These are phyloP conservation scores for Butyriboletus loyo DNA, from an alignment of 768 basidiomycete species.

Conservation along the genomic window DNA sequence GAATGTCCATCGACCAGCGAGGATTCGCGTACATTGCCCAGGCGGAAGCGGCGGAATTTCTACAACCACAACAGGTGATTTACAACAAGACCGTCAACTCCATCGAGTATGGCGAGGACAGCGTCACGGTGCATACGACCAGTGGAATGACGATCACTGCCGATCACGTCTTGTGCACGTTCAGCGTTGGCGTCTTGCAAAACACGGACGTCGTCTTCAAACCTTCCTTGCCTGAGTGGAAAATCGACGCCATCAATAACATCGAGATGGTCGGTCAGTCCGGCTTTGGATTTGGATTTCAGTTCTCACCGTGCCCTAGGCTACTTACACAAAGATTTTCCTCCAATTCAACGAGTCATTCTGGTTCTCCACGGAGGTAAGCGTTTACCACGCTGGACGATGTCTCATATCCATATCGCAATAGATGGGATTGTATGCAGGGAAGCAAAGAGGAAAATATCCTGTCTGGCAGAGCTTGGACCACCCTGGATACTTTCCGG, in stretches of 20 bases:
- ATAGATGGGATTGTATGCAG: slow-evolving; percentile 52
- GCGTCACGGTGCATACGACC: slow-evolving; percentile 46
- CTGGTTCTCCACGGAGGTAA: slow-evolving; percentile 49
- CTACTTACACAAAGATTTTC: slow-evolving; percentile 68
- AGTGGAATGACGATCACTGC: slow-evolving; percentile 44
- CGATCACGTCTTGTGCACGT: slow-evolving; percentile 63
- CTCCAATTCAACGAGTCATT: slow-evolving; percentile 59
- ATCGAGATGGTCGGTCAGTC: slow-evolving; percentile 51
- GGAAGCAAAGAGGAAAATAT: slow-evolving; percentile 54
- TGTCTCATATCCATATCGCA: neutral
- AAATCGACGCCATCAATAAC: slow-evolving; percentile 60
- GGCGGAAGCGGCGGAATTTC: slow-evolving; percentile 54
- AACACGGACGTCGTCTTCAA: slow-evolving; percentile 55
- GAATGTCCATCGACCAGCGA: slow-evolving; percentile 55
- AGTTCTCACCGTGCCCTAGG: slow-evolving; percentile 25
- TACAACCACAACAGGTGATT: slow-evolving; percentile 44
- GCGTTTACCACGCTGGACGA: neutral
- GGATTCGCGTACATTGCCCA: slow-evolving; percentile 59
- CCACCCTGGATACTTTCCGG: slow-evolving; percentile 53
- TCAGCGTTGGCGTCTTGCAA: slow-evolving; percentile 70
- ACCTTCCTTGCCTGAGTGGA: slow-evolving; percentile 57
- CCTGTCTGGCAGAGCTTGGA: slow-evolving; percentile 69
- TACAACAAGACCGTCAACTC: slow-evolving; percentile 49
- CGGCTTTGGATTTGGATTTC: neutral
- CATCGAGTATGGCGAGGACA: slow-evolving; percentile 43